Conservation (phyloP, 257 asterid genomes). For the Solanum pinnatisectum region DNA sequence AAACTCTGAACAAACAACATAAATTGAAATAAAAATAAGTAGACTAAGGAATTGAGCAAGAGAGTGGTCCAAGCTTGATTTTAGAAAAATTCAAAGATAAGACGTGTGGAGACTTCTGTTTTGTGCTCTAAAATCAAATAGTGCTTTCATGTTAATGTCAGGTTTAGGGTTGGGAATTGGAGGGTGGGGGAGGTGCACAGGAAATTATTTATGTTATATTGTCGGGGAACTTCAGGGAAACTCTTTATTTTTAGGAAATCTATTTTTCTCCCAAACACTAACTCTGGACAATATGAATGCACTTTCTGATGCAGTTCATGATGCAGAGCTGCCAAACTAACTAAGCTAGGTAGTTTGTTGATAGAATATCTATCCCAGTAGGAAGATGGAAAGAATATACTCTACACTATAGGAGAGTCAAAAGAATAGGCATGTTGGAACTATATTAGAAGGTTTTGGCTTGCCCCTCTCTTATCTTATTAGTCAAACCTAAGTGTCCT, state of each 20-base stretch:
- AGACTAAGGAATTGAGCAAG: background rate
- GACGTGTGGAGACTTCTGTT: background rate
- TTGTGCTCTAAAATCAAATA: background rate
- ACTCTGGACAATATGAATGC: background rate
- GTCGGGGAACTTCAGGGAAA: background rate
- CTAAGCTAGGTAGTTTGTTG: background rate
- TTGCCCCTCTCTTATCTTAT: background rate
- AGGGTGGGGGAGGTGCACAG: background rate
- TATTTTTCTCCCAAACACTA: background rate
- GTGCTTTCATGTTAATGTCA: background rate
- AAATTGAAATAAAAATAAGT: background rate
- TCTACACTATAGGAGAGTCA: background rate
- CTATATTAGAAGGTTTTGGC: background rate
- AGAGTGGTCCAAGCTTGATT: background rate
- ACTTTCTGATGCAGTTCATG: background rate
- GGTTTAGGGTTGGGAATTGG: background rate
- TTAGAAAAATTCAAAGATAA: background rate
- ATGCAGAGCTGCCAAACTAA: background rate
- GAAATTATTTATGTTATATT: background rate
- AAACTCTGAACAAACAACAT: background rate
- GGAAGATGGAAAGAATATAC: background rate
- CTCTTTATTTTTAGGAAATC: background rate
- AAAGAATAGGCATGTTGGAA: background rate
- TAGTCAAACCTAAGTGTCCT: background rate
- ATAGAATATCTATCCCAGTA: background rate